Base-by-base conservation (phyloP, 768 basidiomycete species). In the Asterophora parasitica region DNA sequence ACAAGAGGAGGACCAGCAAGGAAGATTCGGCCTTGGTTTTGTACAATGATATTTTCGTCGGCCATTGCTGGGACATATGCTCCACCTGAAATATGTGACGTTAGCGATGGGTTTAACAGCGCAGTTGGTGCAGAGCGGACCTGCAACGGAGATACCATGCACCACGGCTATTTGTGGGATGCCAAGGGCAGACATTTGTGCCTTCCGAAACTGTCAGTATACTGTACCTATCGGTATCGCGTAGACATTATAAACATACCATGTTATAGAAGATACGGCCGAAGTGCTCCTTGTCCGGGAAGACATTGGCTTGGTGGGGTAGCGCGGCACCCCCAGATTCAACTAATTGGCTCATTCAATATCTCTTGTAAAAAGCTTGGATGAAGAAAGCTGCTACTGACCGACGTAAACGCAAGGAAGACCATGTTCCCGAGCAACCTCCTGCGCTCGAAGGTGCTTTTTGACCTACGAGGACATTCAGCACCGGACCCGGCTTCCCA, bases 191-290 rank as follows among this genome's bases (percentile, higher is more conserved):
- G 92, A 94, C 88, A 95, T 88, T 73, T 92, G 91, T 4, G 89
- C 88, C 88, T 90, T 31, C 8, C 40, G 30, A 56, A 50, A 58
- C 33, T 9, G 51, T n/a, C 27, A 44, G 31, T 23, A 48, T 8
- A 27, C 6, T 12, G 6, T 23, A 23, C 23, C 35, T 27, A 42
- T n/a, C 20, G 43, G 12, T 17, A 37, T 15, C 40, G 44, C 34
- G 28, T 34, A 11, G 33, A 40, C n/a, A 11, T 37, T 2, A 19
- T 15, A 9, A 10, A 34, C 72, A 39, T 48, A 86, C 92, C 92
- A 95, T 95, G 59, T 97, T 96, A 65, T 93, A 96, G 69, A 97
- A 97, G 60, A 96, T 95, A 4, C 93, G 79, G 4, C 93, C 93
- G 57, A 97, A 97, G 62, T 97, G 92, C 53, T 95, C 87, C 63